A percentile compares a stretch with the other conserved stretches of the same genome.
phyloP scores from a whole-genome alignment of 1,284 basidiomycete genomes.

The Somion occarium region DNA sequence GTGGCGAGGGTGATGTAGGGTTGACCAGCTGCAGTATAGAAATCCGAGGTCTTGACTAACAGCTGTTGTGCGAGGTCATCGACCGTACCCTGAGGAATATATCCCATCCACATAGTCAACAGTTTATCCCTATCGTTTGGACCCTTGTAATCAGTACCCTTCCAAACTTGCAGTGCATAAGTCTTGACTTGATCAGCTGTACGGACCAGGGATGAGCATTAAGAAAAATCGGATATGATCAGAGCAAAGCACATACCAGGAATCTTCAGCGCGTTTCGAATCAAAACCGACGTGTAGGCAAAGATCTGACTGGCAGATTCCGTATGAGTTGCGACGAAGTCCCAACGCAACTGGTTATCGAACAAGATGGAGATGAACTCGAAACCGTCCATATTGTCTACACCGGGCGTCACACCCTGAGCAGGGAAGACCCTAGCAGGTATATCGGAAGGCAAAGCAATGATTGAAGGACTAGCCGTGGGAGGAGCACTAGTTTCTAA shows the following conservation, averaged over 20 bases:
- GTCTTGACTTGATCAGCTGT: conserved; percentile 42
- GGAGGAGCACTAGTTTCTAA: neutral
- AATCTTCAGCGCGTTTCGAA: conserved; percentile 45
- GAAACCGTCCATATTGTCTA: conserved; percentile 31
- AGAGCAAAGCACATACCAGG: conserved; percentile 35
- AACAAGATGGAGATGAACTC: conserved; percentile 57
- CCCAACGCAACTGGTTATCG: conserved; percentile 53
- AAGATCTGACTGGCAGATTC: conserved; percentile 61
- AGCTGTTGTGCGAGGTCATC: conserved; percentile 50
- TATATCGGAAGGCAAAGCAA: conserved; percentile 51
- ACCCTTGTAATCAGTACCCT: conserved; percentile 46
- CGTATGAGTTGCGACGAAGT: conserved; percentile 47
- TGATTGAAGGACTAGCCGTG: conserved; percentile 23
- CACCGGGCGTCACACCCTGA: conserved; percentile 16
- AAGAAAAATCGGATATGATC: conserved; percentile 7
- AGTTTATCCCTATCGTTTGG: conserved; percentile 42
- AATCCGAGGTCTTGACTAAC: conserved; percentile 46
- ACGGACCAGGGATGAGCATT: too few species aligned
- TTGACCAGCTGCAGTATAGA: conserved; percentile 46
- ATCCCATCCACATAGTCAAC: conserved; percentile 56
- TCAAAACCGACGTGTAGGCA: conserved; percentile 46
- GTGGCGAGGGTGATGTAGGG: conserved; percentile 47
- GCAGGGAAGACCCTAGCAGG: conserved; percentile 58
- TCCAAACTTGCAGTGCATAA: conserved; percentile 55
- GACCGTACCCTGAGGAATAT: conserved; percentile 48